A percentile compares a stretch with the other conserved stretches of the same genome.
Evolutionary conservation across 225 moss, liverwort and hornwort species (phyloP).

Genomic region (Pseudisothecium myosuroides): DNA sequence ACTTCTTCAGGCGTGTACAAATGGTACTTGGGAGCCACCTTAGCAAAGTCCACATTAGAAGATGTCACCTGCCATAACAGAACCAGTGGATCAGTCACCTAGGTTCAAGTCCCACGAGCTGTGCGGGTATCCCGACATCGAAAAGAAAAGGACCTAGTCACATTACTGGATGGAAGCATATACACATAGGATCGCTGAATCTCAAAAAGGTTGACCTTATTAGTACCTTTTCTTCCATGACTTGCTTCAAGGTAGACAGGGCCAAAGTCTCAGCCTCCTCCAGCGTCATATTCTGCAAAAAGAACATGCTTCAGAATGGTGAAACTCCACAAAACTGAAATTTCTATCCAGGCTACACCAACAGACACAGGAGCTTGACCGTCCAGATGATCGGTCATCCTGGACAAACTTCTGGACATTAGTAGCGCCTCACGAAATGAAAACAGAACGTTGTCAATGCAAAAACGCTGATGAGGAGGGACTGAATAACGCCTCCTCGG

Average conservation of each 20-base stretch:
- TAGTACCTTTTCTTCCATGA: slow-evolving; percentile 91
- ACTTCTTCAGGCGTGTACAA: slow-evolving; percentile 41
- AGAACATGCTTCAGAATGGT: neutral
- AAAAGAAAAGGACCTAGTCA: neutral
- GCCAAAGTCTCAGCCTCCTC: slow-evolving; percentile 93
- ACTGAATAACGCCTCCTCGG: neutral
- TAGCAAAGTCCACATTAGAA: slow-evolving; percentile 51
- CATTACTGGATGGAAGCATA: neutral
- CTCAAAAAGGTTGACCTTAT: neutral
- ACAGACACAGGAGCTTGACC: neutral
- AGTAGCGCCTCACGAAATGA: neutral
- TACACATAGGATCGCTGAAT: neutral
- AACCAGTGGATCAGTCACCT: neutral
- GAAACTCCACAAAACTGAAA: neutral
- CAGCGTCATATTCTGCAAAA: slow-evolving; percentile 75
- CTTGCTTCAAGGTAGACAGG: slow-evolving; percentile 88
- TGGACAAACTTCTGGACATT: neutral
- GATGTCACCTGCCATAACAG: slow-evolving; percentile 30
- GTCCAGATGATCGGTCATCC: neutral
- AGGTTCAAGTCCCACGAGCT: neutral
- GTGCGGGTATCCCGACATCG: neutral
- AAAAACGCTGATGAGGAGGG: neutral
- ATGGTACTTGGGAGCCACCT: slow-evolving; percentile 46
- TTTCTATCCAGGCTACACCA: neutral
- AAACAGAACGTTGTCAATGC: neutral